These are phyloP conservation scores for Chlorella sp. DNA, from an alignment of 139 green algal genomes.

Conservation along the genomic window DNA sequence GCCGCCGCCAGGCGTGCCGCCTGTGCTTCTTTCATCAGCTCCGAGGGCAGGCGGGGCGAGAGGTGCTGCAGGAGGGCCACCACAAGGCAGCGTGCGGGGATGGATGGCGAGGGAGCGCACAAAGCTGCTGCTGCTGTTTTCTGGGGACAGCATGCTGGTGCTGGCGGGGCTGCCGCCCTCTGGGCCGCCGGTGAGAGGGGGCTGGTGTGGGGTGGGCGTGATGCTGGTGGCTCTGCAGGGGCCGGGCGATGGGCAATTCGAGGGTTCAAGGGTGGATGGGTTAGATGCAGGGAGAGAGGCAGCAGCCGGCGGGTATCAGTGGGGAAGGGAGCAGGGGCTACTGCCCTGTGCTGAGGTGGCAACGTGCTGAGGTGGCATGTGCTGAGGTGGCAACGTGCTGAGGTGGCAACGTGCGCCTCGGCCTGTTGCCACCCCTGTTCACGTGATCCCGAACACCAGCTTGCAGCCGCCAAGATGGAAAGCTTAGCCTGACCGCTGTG, in stretches of 20 bases:
- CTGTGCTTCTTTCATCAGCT: neutral
- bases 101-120: conserved; percentile 18
- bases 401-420: too few species aligned
- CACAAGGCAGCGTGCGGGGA: conserved; percentile 11
- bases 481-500: too few species aligned
- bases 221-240: conserved; percentile 31
- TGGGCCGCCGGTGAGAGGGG: neutral
- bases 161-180: neutral
- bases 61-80: conserved; percentile 3
- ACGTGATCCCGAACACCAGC: too few species aligned
- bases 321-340: neutral
- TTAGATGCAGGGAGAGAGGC: too few species aligned
- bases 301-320: neutral
- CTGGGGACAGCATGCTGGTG: neutral
- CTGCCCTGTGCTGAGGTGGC: neutral
- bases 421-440: neutral
- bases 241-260: neutral
- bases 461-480: too few species aligned
- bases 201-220: conserved; percentile 22
- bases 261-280: neutral
- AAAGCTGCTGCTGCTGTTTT: conserved; percentile 1
- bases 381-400: too few species aligned
- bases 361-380: too few species aligned
- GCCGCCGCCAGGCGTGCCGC: neutral
- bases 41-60: neutral